Conservation (phyloP, 2,329 filamentous ascomycete species). For the Fusarium sp. region DNA sequence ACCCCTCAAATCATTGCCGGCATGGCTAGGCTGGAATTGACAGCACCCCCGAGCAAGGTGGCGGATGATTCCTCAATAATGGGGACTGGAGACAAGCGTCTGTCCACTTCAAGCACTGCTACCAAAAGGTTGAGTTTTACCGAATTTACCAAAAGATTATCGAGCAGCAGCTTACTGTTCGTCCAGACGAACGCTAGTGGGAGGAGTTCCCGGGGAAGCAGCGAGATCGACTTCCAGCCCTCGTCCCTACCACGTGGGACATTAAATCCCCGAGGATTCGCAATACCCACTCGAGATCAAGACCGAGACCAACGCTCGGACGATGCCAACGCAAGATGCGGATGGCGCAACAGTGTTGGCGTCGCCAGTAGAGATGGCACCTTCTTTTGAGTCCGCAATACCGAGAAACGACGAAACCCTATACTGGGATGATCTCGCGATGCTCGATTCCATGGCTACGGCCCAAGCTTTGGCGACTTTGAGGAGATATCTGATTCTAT, state of each 20-base stretch:
- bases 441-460: background rate
- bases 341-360: conserved; percentile 69
- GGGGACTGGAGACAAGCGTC: conserved; percentile 59
- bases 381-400: conserved; percentile 58
- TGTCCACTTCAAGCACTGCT: conserved; percentile 67
- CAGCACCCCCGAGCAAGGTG: conserved; percentile 42
- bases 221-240: conserved; percentile 58
- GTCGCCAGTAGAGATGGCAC: conserved; percentile 66
- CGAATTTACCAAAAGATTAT: conserved; percentile 71
- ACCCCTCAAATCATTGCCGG: conserved; percentile 59
- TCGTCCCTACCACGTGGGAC: conserved; percentile 54
- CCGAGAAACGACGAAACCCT: background rate
- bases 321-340: conserved; percentile 59
- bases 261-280: conserved; percentile 57
- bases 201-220: conserved; percentile 62
- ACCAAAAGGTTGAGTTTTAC: conserved; percentile 71
- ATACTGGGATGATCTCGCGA: background rate
- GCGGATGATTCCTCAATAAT: conserved; percentile 52
- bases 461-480: conserved; percentile 7
- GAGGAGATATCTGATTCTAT: conserved; percentile 6
- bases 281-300: conserved; percentile 50
- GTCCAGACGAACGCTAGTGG: conserved; percentile 68
- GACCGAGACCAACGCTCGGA: conserved; percentile 50
- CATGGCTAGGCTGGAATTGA: conserved; percentile 42
- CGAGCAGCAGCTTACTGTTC: conserved; percentile 70